These are phyloP conservation scores for Anthoceros angustus DNA, from an alignment of 225 moss, liverwort and hornwort genomes.

Conservation along the genomic window DNA sequence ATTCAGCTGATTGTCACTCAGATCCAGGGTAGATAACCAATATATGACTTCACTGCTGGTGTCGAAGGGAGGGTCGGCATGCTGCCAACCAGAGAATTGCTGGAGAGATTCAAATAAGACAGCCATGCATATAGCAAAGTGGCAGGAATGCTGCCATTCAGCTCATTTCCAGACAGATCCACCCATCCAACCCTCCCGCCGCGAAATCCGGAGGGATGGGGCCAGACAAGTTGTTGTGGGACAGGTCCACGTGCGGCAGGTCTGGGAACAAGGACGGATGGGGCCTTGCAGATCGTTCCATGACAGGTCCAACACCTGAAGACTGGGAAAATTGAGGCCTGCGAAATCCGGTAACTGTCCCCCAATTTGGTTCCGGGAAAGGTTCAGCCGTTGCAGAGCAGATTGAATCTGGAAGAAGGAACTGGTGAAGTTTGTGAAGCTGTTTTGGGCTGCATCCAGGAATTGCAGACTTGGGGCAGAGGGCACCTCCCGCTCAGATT, in stretches of 20 bases:
- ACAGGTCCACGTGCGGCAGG: neutral
- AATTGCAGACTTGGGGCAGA: neutral
- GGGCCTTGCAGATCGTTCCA: neutral
- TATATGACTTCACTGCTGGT: neutral
- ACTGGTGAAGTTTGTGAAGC: neutral
- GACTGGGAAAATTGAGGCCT: neutral
- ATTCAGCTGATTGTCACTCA: slow-evolving; percentile 7
- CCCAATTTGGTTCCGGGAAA: neutral
- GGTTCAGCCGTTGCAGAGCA: neutral
- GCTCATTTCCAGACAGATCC: neutral
- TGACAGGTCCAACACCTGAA: neutral
- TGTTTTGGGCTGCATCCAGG: neutral
- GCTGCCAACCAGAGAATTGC: slow-evolving; percentile 2
- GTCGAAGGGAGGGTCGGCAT: neutral
- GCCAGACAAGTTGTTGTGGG: slow-evolving; percentile 3
- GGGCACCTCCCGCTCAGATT: slow-evolving; percentile 22
- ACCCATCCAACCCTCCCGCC: neutral
- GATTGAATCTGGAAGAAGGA: neutral
- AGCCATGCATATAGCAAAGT: neutral
- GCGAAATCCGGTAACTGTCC: neutral
- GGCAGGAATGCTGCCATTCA: neutral
- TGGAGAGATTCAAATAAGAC: slow-evolving; percentile 7
- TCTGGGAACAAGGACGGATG: neutral
- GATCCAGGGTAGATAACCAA: neutral
- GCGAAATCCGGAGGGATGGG: slow-evolving; percentile 4